These are phyloP conservation scores for Diaporthe citri DNA, from an alignment of 2,329 filamentous ascomycete species.

Conservation along the genomic window DNA sequence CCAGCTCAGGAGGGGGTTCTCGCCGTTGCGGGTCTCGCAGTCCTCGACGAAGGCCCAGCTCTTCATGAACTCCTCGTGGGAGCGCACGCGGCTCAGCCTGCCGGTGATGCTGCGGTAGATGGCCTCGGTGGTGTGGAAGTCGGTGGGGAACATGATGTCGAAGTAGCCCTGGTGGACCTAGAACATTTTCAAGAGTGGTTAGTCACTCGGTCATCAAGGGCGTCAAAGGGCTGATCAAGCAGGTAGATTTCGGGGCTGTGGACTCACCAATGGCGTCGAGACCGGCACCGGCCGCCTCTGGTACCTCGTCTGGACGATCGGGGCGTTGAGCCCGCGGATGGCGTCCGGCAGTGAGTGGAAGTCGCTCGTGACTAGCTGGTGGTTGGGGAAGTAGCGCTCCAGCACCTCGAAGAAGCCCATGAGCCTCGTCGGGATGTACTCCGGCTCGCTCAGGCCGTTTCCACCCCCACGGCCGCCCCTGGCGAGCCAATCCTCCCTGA, in stretches of 20 bases:
- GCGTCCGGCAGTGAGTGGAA: conserved; percentile 90
- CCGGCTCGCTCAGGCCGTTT: conserved; percentile 82
- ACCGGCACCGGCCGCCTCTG: conserved; percentile 89
- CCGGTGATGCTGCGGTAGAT: conserved; percentile 95
- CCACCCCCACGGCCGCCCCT: conserved; percentile 67
- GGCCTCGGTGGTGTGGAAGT: conserved; percentile 91
- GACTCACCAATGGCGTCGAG: conserved; percentile 82
- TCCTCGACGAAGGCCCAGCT: conserved; percentile 93
- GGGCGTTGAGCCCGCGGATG: conserved; percentile 86
- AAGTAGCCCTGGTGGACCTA: conserved; percentile 98
- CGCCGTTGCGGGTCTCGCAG: conserved; percentile 88
- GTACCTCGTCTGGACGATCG: conserved; percentile 96
- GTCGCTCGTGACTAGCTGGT: conserved; percentile 89
- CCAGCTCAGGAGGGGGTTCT: conserved; percentile 93
- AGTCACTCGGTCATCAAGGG: background rate
- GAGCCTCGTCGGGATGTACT: conserved; percentile 93
- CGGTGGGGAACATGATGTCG: conserved; percentile 97
- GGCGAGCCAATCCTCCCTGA: background rate
- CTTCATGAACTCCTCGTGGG: conserved; percentile 91
- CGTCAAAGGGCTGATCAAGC: too few relatives aligned
- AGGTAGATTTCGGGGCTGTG: background rate
- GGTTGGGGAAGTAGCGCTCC: conserved; percentile 87
- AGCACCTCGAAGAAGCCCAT: conserved; percentile 98
- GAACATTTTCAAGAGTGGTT: background rate
- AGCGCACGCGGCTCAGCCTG: conserved; percentile 85